Evolutionary conservation across 176 grass and related monocot species (phyloP), one percentile per base, ranked within the genome.

Genomic region (Cymbopogon citratus): DNA sequence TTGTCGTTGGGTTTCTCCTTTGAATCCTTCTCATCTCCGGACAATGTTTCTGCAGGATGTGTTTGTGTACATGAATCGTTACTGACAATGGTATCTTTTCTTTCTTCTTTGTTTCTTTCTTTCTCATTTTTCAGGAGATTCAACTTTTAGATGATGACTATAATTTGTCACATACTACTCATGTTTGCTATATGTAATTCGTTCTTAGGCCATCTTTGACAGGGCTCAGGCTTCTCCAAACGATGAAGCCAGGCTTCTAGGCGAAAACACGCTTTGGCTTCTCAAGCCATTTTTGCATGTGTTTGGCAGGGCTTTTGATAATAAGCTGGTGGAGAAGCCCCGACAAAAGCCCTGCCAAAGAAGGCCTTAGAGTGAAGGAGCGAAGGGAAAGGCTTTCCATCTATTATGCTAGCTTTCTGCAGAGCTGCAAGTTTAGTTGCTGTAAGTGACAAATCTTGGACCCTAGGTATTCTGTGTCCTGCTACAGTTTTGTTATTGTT

Each of bases 381-480:
- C 39, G 74, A 60, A 76, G 21, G 33, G n/a, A 23, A 60, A 7
- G 21, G 6, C 27, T 49, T 77, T 40, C 12, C 52, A 33, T 70
- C 23, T 46, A 12, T 73, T 49, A 73, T 28, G 3, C 61, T 67
- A 19, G 15, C 48, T 68, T 78, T 62, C 28, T 41, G 23, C 15
- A 79, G 48, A 74, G 27, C 16, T 69, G 29, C 61, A 80, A 70
- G 23, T 75, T 49, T 63, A 80, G 12, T 26, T 81, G 43, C 29
- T 64, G 64, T 73, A 12, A 48, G 61, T 15, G 71, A 76, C 74
- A 64, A 71, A 64, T 71, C 12, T 66, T 38, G 41, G 63, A 43
- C 8, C 69, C 7, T 24, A 64, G 39, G 75, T 80, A 71, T 85
- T 71, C 62, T 56, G 40, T 71, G 19, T 63, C 63, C 71, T 85